Conservation (phyloP, 768 basidiomycete species). For the Cystofilobasidium macerans region DNA sequence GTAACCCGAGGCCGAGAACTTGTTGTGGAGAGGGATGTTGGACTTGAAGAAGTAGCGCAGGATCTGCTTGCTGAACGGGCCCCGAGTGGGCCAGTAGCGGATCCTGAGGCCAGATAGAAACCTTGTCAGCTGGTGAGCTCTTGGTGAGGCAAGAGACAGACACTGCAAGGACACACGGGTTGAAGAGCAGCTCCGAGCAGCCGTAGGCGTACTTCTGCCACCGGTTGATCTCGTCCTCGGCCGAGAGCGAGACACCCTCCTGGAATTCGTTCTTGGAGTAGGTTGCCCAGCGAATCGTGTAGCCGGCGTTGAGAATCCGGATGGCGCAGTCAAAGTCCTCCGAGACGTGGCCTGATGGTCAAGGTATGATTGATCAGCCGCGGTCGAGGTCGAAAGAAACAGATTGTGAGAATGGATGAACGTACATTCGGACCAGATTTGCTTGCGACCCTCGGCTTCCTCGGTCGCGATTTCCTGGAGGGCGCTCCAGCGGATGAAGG, state of each 20-base stretch:
- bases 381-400: neutral
- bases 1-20: constrained; percentile 49
- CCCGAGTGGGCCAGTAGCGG: constrained; percentile 57
- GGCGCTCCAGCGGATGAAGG: constrained; percentile 79
- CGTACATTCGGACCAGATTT: constrained; percentile 22
- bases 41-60: constrained; percentile 34
- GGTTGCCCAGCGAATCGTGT: constrained; percentile 49
- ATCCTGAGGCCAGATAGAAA: neutral
- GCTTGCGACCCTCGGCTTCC: constrained; percentile 2
- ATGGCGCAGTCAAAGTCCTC: constrained; percentile 33
- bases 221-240: constrained; percentile 78
- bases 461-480: constrained; percentile 53
- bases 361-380: neutral
- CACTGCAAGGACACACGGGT: constrained; percentile 27
- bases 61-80: constrained; percentile 56
- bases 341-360: constrained; percentile 12
- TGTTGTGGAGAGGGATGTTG: constrained; percentile 46
- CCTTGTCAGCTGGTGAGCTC: too few relatives aligned
- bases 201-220: constrained; percentile 60
- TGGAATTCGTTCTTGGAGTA: constrained; percentile 77
- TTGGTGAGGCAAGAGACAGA: too few relatives aligned
- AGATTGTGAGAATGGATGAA: neutral
- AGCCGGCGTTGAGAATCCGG: constrained; percentile 50
- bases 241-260: constrained; percentile 79
- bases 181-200: constrained; percentile 68